Conservation (phyloP, 352 stramenopile species). For the Thalassiosira mediterranea region DNA sequence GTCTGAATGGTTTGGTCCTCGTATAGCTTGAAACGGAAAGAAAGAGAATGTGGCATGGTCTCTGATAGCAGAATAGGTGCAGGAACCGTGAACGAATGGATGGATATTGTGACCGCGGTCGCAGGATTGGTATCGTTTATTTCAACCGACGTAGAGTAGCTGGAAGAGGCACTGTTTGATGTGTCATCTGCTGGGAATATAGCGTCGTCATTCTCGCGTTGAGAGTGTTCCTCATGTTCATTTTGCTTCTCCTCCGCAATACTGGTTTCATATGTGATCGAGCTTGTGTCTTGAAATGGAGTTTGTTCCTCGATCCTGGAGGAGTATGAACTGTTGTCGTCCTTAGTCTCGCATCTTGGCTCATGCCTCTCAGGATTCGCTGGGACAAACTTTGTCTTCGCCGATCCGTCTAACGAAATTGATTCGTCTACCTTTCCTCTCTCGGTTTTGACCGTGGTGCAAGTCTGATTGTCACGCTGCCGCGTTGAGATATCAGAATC, state of each 20-base stretch:
- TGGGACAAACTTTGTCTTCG: constrained; percentile 20
- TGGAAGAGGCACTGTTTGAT: constrained; percentile 4
- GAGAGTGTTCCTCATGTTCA: constrained; percentile 2
- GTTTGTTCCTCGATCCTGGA: constrained; percentile 8
- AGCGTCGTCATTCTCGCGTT: neutral
- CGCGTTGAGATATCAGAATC: too few relatives aligned
- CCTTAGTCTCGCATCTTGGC: constrained; percentile 7
- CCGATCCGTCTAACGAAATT: constrained; percentile 16
- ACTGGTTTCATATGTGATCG: constrained; percentile 23
- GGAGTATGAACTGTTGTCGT: constrained; percentile 5
- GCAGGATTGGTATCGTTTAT: constrained; percentile 17
- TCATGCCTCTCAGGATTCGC: neutral
- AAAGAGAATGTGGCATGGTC: constrained; percentile 11
- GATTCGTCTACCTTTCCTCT: constrained; percentile 14
- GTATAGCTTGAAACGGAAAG: constrained; percentile 35
- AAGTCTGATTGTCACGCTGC: too few relatives aligned
- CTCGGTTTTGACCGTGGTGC: neutral
- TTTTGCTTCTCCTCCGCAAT: neutral
- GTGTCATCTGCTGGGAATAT: neutral
- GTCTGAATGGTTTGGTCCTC: constrained; percentile 19
- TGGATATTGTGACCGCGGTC: constrained; percentile 22
- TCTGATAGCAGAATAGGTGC: neutral
- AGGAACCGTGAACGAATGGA: constrained; percentile 23
- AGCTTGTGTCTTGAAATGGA: constrained; percentile 11
- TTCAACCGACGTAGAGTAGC: constrained; percentile 28